Conservation (phyloP, 805 yeast species). For the Kluyveromyces wickerhamii region DNA sequence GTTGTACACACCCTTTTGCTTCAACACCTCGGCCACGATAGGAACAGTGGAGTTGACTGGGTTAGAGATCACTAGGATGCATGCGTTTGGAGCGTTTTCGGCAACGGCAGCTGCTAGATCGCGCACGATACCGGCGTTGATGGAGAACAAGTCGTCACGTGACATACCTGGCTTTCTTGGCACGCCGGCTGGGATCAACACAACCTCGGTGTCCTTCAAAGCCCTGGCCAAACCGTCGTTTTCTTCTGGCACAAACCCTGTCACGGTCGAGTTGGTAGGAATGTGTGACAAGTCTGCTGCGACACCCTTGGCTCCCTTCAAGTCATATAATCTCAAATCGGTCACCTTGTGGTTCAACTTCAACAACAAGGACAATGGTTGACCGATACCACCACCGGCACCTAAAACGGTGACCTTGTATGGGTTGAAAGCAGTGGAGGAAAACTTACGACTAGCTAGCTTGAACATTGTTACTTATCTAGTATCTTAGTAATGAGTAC, state of each 20-base stretch:
- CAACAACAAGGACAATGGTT: slow-evolving; percentile 73
- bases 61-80: slow-evolving; percentile 77
- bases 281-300: slow-evolving; percentile 94
- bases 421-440: slow-evolving; percentile 56
- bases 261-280: slow-evolving; percentile 84
- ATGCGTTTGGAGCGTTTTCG: slow-evolving; percentile 76
- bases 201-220: slow-evolving; percentile 63
- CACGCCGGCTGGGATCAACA: slow-evolving; percentile 94
- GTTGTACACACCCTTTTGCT: slow-evolving; percentile 79
- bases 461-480: slow-evolving; percentile 40
- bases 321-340: slow-evolving; percentile 77
- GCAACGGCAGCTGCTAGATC: slow-evolving; percentile 85
- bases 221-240: slow-evolving; percentile 64
- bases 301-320: slow-evolving; percentile 91
- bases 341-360: slow-evolving; percentile 86
- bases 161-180: slow-evolving; percentile 99
- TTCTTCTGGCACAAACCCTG: slow-evolving; percentile 80
- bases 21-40: slow-evolving; percentile 87
- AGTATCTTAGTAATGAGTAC: not conserved
- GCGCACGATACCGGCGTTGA: slow-evolving; percentile 91
- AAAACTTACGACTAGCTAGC: slow-evolving; percentile 55
- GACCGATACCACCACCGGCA: slow-evolving; percentile 94
- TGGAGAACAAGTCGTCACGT: slow-evolving; percentile 93
- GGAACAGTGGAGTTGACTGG: slow-evolving; percentile 98
- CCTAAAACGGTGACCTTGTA: slow-evolving; percentile 78